These are phyloP conservation scores for Populus hybrid DNA, from an alignment of 441 rosid species.

Conservation along the genomic window DNA sequence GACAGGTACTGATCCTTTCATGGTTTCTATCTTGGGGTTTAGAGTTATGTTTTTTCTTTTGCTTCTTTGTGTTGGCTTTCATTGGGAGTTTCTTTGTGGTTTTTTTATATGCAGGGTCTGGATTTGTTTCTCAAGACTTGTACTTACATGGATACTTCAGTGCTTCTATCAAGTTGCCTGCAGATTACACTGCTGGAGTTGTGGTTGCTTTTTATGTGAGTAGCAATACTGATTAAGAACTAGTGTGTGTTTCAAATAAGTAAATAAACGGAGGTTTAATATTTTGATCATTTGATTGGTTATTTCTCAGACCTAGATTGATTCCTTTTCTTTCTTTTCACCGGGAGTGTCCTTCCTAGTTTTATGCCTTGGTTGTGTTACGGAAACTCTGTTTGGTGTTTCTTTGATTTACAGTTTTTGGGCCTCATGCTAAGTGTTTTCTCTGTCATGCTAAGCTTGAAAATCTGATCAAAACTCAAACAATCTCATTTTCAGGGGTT, in stretches of 20 bases:
- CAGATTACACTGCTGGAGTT: conserved; percentile 98
- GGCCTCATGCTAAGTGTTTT: neutral
- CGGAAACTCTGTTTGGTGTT: neutral
- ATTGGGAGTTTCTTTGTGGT: neutral
- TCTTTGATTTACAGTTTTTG: neutral
- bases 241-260: neutral
- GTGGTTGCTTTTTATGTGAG: conserved; percentile 98
- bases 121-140: conserved; percentile 90
- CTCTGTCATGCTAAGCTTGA: neutral
- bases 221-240: neutral
- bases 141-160: conserved; percentile 94
- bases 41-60: neutral
- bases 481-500: neutral
- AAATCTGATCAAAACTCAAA: neutral
- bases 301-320: neutral
- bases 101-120: conserved; percentile 68
- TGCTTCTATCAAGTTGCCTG: conserved; percentile 88
- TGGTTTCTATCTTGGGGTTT: neutral
- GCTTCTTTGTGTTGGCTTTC: neutral
- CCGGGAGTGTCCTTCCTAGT: neutral
- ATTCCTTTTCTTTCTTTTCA: neutral
- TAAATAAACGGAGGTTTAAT: neutral
- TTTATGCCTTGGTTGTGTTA: neutral
- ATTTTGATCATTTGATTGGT: neutral
- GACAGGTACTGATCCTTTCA: conserved; percentile 48